Evolutionary conservation across 2,329 filamentous ascomycete genomes (phyloP), one percentile per base, ranked within the genome.

Genomic region (Polytolypa hystricis): DNA sequence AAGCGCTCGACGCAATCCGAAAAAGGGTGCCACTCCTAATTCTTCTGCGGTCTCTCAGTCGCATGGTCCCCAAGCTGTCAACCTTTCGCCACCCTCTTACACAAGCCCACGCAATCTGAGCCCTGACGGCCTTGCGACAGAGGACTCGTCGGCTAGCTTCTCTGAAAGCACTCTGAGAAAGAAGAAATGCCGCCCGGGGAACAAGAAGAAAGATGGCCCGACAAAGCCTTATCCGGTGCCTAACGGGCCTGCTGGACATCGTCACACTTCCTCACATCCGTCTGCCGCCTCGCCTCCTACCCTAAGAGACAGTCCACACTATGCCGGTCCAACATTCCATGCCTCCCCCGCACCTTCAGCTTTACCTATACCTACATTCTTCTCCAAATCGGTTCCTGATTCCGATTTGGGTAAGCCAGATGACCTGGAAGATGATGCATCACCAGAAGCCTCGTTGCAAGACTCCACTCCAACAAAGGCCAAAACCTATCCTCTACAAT

Each of bases 301-400:
- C 9, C 23, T 50, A 28, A 60, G 57, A 33, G 55, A 61, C 33
- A 57, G 53, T 33, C 46, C 57, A 9, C 57, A 59, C 30, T 98
- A 94, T 61, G 91, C 91, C 26, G 91, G 89, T 10, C 82, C 89
- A 21, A 93, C 86, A 4, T 98, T 96, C 58, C 87, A 95, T 59
- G 84, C 86, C 27, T 96, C 91, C 6, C 91, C 91, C 14, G 89
- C 87, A 2, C 82, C 91, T 0, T 93, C 86, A 6, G 79, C 85
- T 16, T 69, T 98, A 20, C 91, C 91, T 0, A 81, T 95, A 40
- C 91, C 91, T 8, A 93, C 81, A 52, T 94, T 95, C 57, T 74
- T 82, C 43, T 80, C 81, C 18, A 87, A 81, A 51, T 78, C 84
- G 0, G 70, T 83, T 9, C 78, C 79, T 3, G 79, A 81, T 21